These are phyloP conservation scores for Kazachstania martiniae DNA, from an alignment of 805 yeast genomes.

Conservation along the genomic window DNA sequence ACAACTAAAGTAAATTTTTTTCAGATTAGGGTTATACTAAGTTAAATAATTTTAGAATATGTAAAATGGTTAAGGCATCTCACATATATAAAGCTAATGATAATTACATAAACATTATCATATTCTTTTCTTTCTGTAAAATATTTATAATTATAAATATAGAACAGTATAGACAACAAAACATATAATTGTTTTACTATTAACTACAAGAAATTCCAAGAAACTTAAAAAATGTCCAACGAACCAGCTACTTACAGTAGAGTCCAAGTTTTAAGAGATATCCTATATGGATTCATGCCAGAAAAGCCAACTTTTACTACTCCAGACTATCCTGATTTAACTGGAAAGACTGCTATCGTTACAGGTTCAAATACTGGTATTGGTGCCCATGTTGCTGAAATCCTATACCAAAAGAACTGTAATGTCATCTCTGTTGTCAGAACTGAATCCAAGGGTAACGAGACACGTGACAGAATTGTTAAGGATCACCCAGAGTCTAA, in stretches of 20 bases:
- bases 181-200: too few species aligned
- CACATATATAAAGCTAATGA: too few species aligned
- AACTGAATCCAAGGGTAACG: conserved; percentile 25
- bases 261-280: conserved; percentile 7
- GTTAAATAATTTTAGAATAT: too few species aligned
- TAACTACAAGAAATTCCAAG: too few species aligned
- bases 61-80: too few species aligned
- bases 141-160: too few species aligned
- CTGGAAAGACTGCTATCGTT: conserved; percentile 30
- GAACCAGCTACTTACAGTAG: conserved; percentile 15
- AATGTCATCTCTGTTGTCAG: conserved; percentile 27
- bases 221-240: too few species aligned
- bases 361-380: conserved; percentile 34
- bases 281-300: conserved; percentile 18
- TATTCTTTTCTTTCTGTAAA: too few species aligned
- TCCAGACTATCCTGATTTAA: conserved; percentile 28
- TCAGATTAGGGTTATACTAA: too few species aligned
- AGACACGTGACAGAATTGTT: conserved; percentile 22
- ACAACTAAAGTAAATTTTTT: too few species aligned
- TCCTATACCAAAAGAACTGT: conserved; percentile 27
- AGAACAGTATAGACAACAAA: too few species aligned
- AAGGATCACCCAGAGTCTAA: conserved; percentile 19
- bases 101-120: too few species aligned
- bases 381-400: conserved; percentile 20
- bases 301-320: conserved; percentile 23